Conservation (phyloP, 169 alveolate genomes). For the Babesia caballi region DNA sequence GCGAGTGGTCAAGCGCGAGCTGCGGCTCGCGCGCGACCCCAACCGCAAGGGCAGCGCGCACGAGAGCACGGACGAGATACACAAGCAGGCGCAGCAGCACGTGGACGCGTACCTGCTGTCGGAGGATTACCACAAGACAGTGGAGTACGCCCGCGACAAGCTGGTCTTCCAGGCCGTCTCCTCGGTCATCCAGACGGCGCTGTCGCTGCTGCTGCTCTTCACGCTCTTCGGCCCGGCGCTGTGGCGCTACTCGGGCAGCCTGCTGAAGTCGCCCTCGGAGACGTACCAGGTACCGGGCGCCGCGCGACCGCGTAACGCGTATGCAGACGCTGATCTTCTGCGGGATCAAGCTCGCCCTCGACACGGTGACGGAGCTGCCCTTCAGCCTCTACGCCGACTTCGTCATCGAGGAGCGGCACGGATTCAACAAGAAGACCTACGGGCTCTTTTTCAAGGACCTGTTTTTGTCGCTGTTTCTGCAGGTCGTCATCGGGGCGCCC, state of each 20-base stretch:
- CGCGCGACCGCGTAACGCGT: neutral
- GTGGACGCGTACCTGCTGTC: constrained; percentile 32
- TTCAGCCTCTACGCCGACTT: constrained; percentile 80
- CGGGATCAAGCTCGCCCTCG: constrained; percentile 46
- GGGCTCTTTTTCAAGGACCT: constrained; percentile 78
- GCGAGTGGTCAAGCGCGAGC: constrained; percentile 31
- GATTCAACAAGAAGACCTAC: constrained; percentile 83
- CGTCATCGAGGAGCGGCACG: constrained; percentile 86
- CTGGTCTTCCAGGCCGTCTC: constrained; percentile 37
- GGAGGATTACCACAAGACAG: constrained; percentile 48
- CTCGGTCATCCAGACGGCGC: constrained; percentile 28
- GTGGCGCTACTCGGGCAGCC: constrained; percentile 47
- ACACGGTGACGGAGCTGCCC: constrained; percentile 70
- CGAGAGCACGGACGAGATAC: constrained; percentile 5
- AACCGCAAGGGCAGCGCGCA: neutral
- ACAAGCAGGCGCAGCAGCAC: constrained; percentile 26
- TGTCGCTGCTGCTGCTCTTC: constrained; percentile 17
- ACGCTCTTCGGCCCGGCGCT: constrained; percentile 35
- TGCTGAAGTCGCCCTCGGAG: constrained; percentile 18
- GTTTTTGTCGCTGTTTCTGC: constrained; percentile 68
- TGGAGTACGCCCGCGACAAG: constrained; percentile 58
- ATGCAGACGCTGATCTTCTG: constrained; percentile 56
- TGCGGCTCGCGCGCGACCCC: constrained; percentile 11
- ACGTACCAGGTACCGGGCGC: constrained; percentile 12
- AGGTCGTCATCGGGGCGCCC: constrained; percentile 73